A percentile compares a stretch with the other conserved stretches of the same genome.
Conservation (phyloP, 768 basidiomycete species). For the Rubroboletus pulcherrimus region DNA sequence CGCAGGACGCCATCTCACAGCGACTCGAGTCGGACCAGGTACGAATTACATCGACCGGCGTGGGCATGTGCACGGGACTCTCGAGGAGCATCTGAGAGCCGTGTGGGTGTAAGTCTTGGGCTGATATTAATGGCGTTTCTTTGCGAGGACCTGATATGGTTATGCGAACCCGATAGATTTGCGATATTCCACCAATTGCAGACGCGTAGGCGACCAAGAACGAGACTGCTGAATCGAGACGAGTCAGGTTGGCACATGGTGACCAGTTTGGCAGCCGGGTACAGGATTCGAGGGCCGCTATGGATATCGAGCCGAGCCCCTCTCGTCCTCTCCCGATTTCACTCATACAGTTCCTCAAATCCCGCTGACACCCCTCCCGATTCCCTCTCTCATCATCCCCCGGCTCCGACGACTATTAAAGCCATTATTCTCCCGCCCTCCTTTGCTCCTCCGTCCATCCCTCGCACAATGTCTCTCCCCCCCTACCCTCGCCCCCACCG, state of each 20-base stretch:
- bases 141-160: conserved; percentile 19
- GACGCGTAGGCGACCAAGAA: conserved; percentile 17
- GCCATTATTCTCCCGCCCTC: conserved; percentile 14
- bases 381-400: conserved; percentile 22
- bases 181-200: conserved; percentile 18
- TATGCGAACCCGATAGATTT: conserved; percentile 17
- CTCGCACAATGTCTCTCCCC: conserved; percentile 40
- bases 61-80: neutral
- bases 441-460: conserved; percentile 26
- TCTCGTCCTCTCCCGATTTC: conserved; percentile 37
- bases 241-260: conserved; percentile 43
- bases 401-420: conserved; percentile 40
- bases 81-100: neutral
- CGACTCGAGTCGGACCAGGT: conserved; percentile 5
- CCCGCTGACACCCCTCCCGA: conserved; percentile 32
- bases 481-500: conserved; percentile 34
- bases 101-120: conserved; percentile 4
- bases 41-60: conserved; percentile 4
- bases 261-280: conserved; percentile 34
- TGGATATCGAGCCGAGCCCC: conserved; percentile 38
- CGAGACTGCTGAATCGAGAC: conserved; percentile 32
- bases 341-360: conserved; percentile 21
- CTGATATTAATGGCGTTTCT: conserved; percentile 20
- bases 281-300: conserved; percentile 31
- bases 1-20: conserved; percentile 5